These are phyloP conservation scores for Alternaria atra DNA, from an alignment of 2,329 filamentous ascomycete genomes.

Conservation along the genomic window DNA sequence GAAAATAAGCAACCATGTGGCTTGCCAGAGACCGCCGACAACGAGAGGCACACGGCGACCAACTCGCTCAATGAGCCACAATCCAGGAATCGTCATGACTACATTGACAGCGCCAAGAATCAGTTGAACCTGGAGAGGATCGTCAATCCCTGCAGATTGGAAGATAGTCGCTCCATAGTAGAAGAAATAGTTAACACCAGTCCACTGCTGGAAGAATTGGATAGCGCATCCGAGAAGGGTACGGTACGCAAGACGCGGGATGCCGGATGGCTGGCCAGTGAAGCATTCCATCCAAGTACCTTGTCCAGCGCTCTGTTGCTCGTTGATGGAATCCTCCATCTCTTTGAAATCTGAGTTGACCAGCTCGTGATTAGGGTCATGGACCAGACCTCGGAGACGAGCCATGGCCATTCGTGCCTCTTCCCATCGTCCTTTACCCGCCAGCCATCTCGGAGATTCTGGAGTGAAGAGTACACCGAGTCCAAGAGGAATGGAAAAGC, in stretches of 20 bases:
- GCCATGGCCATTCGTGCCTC: constrained; percentile 62
- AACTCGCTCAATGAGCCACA: constrained; percentile 73
- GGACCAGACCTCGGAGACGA: constrained; percentile 62
- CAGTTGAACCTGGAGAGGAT: constrained; percentile 62
- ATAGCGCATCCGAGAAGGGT: constrained; percentile 42
- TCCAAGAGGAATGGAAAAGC: constrained; percentile 43
- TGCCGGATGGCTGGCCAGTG: constrained; percentile 46
- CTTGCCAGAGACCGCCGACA: constrained; percentile 73
- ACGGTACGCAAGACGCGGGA: constrained; percentile 51
- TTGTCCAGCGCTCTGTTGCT: constrained; percentile 40
- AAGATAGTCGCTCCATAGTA: constrained; percentile 74
- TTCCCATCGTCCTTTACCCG: constrained; percentile 58
- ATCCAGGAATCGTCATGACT: constrained; percentile 69
- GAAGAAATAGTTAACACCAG: constrained; percentile 63
- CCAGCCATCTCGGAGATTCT: constrained; percentile 56
- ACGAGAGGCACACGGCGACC: constrained; percentile 75
- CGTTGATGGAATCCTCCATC: constrained; percentile 42
- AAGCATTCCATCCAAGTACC: constrained; percentile 45
- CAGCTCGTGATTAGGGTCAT: constrained; percentile 56
- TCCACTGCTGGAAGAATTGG: constrained; percentile 48
- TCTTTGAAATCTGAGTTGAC: constrained; percentile 63
- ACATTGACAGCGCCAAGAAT: constrained; percentile 70
- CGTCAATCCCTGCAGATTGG: constrained; percentile 69
- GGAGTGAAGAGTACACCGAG: constrained; percentile 43
- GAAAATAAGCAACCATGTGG: constrained; percentile 71